Base-by-base conservation (phyloP, 1,284 basidiomycete species). In the Trichosporon asahii region DNA sequence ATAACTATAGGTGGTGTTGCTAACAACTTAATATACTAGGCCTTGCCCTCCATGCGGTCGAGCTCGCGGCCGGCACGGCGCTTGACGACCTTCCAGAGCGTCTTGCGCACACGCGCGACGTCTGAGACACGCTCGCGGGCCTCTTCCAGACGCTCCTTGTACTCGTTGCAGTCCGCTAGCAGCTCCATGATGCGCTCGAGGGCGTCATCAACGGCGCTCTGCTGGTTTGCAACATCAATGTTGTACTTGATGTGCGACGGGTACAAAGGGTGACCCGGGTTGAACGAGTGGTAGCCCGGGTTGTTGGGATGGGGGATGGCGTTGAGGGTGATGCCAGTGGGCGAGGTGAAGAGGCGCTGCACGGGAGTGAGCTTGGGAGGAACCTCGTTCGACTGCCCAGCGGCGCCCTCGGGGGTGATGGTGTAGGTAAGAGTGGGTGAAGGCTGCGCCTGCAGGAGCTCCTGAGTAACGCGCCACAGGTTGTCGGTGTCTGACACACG, bases 141-240 rank as follows among this genome's bases (percentile, higher is more conserved):
- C 77, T 87, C 86, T 65, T 86, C 85, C 27, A 87, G 75, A 14
- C 85, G 77, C 67, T 85, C 84, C 68, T 85, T 84, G 74, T 86
- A 87, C 77, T 86, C 86, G 21, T 81, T 78, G 64, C 84, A 85
- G 74, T 87, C 86, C 23, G 83, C 82, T 12, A 84, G 77, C 40
- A 87, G 76, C 72, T 86, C 86, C 67, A 76, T 71, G 31, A 84
- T 78, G 57, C 82, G 75, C 68, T 83, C 83, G 12, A 83, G 68
- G 2, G 83, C 82, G 66, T 82, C 82, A 68, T 83, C 81, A 8
- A 82, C 80, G 1, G 83, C 82, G 35, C 74, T 68, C 60, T 78
- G 78, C 71, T 84, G 83, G 35, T 76, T 79, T 4, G 75, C 69
- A 37, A 82, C 55, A 69, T 83, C 81, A 21, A 84, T 73, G 66